Conservation (phyloP, 768 basidiomycete genomes). For the Kwoniella europaea region DNA sequence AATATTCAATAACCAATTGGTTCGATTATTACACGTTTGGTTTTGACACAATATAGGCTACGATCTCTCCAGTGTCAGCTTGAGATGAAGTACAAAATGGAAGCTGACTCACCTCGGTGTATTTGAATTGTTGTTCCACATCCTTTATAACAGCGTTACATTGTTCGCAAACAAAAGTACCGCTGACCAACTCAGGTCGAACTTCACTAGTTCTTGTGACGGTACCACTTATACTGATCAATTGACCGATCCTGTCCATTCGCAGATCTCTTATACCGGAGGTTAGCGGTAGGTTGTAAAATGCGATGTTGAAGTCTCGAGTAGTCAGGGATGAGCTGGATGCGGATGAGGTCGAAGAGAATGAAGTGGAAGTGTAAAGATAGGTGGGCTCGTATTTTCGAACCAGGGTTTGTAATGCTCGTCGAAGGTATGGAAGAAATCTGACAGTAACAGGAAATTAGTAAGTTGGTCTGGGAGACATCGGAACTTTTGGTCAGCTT, state of each 20-base stretch:
- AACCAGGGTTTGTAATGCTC: slow-evolving; percentile 87
- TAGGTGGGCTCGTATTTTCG: slow-evolving; percentile 90
- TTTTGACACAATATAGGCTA: slow-evolving; percentile 95
- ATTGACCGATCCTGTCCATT: slow-evolving; percentile 89
- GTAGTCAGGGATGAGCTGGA: slow-evolving; percentile 81
- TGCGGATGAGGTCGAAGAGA: slow-evolving; percentile 72
- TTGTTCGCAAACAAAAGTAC: slow-evolving; percentile 88
- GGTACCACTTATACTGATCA: slow-evolving; percentile 95
- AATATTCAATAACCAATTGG: slow-evolving; percentile 90
- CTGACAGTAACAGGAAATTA: slow-evolving; percentile 35
- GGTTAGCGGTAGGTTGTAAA: slow-evolving; percentile 90
- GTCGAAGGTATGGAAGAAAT: slow-evolving; percentile 90
- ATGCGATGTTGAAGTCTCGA: slow-evolving; percentile 92
- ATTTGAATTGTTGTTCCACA: slow-evolving; percentile 99
- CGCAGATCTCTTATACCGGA: slow-evolving; percentile 91
- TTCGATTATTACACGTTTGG: slow-evolving; percentile 86
- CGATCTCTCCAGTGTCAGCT: background rate
- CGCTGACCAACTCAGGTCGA: slow-evolving; percentile 88
- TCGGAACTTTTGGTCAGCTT: slow-evolving; percentile 17
- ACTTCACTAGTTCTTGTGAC: slow-evolving; percentile 98
- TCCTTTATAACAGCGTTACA: slow-evolving; percentile 86
- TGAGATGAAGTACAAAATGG: background rate
- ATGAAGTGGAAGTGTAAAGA: slow-evolving; percentile 77
- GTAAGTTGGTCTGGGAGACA: background rate
- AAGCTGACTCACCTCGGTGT: slow-evolving; percentile 76